Conservation (phyloP, 768 basidiomycete species). For the Neoboletus subvelutipes region DNA sequence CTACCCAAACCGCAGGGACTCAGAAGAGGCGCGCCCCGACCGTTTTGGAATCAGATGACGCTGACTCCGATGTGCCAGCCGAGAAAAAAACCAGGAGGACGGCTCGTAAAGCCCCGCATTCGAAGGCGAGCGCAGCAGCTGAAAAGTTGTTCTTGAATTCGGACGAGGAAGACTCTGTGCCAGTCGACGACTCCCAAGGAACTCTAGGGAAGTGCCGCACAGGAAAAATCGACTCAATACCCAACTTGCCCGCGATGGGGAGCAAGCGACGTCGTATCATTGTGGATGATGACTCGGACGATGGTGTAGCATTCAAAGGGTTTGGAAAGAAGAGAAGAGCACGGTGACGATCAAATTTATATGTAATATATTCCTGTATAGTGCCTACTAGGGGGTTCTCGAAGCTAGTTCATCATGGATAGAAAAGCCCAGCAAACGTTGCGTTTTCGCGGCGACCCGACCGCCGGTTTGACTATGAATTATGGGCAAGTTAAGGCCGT, state of each 20-base stretch:
- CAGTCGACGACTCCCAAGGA: background rate
- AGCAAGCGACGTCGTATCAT: slow-evolving; percentile 38
- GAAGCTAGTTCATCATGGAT: slow-evolving; percentile 66
- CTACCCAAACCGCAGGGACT: slow-evolving; percentile 19
- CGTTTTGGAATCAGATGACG: slow-evolving; percentile 44
- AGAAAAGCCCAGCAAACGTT: slow-evolving; percentile 79
- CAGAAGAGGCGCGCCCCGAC: slow-evolving; percentile 30
- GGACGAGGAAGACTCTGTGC: slow-evolving; percentile 38
- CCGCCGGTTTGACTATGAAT: slow-evolving; percentile 74
- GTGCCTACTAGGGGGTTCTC: slow-evolving; percentile 2
- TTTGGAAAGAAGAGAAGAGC: slow-evolving; percentile 40
- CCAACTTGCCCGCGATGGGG: slow-evolving; percentile 9
- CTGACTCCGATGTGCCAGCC: slow-evolving; percentile 21
- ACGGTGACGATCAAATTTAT: slow-evolving; percentile 6
- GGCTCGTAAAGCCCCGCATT: slow-evolving; percentile 23
- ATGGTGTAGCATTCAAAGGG: slow-evolving; percentile 68
- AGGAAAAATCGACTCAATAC: slow-evolving; percentile 4
- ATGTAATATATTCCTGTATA: slow-evolving; percentile 1
- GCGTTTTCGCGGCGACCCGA: slow-evolving; percentile 86
- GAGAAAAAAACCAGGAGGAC: slow-evolving; percentile 15
- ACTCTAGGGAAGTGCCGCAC: background rate
- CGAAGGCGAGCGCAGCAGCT: slow-evolving; percentile 26
- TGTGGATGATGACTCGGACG: slow-evolving; percentile 68
- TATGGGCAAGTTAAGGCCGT: background rate
- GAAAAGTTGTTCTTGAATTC: slow-evolving; percentile 54